Evolutionary conservation across 768 basidiomycete genomes (phyloP), one percentile per base, ranked within the genome.

Genomic region (Galerina marginata): DNA sequence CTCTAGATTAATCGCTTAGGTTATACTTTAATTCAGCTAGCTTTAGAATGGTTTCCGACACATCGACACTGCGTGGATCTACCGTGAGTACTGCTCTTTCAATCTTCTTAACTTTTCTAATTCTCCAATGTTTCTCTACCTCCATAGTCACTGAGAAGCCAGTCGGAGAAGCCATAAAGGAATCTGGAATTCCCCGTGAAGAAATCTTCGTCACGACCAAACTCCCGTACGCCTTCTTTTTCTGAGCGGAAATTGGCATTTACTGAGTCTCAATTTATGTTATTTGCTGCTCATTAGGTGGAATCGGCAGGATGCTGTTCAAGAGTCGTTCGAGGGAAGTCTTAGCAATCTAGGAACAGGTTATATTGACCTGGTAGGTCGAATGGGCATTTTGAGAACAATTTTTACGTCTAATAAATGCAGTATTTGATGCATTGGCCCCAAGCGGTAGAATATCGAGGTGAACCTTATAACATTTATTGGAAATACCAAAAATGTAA

Each of bases 381-480:
- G 15, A 23, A 9, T 36, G 26, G 15, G 9, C 20, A 14, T 7
- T n/a, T 23, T 33, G 23, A 36, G 42, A 6, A 9, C 16, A 39
- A 45, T 54, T 5, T 7, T 11, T 25, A 36, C 11, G 12, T 6
- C 6, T 29, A n/a, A 23, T 33, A 33, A 33, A 33, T 7, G 29
- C 50, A 84, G 81, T 85, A 81, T 59, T 72, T 86, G 6, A 65
- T 85, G 50, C 84, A 86, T 59, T 85, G 78, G 76, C 84, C 83
- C 33, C 80, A 81, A 68, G 66, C 66, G 25, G 58, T 75, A 23
- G 65, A 64, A 25, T 72, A 72, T 56, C 72, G 74, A 36, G 67
- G 78, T 47, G 46, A 40, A 52, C 39, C 15, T 33, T 47, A 36
- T 37, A 20, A 29, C 33, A 20, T 77, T 54, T 29, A 56, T 48